Conservation (phyloP, 2,329 filamentous ascomycete genomes). For the Oidium heveae region DNA sequence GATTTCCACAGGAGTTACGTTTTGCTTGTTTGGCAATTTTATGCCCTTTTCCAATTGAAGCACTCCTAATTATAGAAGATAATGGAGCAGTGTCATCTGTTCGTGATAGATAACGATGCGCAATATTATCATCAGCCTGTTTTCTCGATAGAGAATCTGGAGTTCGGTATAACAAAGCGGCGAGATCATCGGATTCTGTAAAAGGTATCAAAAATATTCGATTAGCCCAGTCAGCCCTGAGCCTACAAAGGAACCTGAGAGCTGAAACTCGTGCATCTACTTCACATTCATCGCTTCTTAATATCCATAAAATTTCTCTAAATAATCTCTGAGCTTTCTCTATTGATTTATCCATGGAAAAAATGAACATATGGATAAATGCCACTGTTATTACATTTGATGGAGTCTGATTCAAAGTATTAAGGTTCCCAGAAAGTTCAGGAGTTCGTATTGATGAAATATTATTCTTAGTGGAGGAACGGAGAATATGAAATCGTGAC, state of each 20-base stretch:
- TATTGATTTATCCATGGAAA: conserved; percentile 39
- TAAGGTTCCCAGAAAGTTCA: conserved; percentile 2
- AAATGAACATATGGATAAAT: conserved; percentile 52
- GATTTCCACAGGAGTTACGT: conserved; percentile 9
- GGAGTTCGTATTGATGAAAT: not conserved
- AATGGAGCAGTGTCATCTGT: conserved; percentile 14
- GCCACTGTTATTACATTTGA: conserved; percentile 48
- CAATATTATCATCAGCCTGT: conserved; percentile 17
- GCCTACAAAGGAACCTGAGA: conserved; percentile 55
- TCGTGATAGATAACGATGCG: conserved; percentile 14
- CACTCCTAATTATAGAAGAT: conserved; percentile 13
- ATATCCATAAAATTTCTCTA: conserved; percentile 36
- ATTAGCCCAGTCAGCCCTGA: conserved; percentile 61
- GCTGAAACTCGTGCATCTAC: conserved; percentile 46
- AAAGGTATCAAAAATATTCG: conserved; percentile 45
- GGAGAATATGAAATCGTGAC: not conserved
- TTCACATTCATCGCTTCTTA: conserved; percentile 31
- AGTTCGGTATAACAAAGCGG: conserved; percentile 43
- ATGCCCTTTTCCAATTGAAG: conserved; percentile 4
- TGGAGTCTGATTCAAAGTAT: conserved; percentile 20
- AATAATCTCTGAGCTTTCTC: conserved; percentile 38
- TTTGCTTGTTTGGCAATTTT: conserved; percentile 16
- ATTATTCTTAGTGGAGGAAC: too few species aligned
- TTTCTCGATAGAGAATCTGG: conserved; percentile 22
- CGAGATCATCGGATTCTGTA: conserved; percentile 49